phyloP scores from a whole-genome alignment of 441 rosid genomes.

The Manihot esculenta region DNA sequence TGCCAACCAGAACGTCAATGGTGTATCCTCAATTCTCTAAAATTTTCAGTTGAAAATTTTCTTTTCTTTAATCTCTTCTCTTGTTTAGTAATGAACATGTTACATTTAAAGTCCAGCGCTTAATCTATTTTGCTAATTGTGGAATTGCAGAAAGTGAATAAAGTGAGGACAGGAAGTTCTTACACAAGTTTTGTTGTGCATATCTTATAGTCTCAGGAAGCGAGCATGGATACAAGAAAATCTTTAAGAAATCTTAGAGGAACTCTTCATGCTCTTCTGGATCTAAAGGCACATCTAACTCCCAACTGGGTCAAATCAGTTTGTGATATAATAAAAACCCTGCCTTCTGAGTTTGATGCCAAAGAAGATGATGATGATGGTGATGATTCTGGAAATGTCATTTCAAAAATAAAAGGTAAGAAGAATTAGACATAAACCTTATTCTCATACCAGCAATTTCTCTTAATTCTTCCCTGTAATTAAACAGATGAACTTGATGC shows the following conservation, averaged over 20 bases:
- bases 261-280: slow-evolving; percentile 67
- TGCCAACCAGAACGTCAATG: neutral
- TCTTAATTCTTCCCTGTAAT: neutral
- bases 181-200: neutral
- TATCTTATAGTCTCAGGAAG: neutral
- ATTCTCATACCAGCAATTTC: neutral
- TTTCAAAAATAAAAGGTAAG: slow-evolving; percentile 15
- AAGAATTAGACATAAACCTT: too few relatives aligned
- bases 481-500: slow-evolving; percentile 51
- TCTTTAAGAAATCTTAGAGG: slow-evolving; percentile 43
- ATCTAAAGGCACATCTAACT: slow-evolving; percentile 54
- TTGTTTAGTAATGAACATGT: too few relatives aligned
- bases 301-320: slow-evolving; percentile 66
- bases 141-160: slow-evolving; percentile 4
- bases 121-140: neutral
- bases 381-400: neutral
- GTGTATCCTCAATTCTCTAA: neutral
- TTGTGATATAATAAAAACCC: slow-evolving; percentile 42
- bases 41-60: too few relatives aligned
- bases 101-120: too few relatives aligned
- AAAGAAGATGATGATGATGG: slow-evolving; percentile 30
- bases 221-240: slow-evolving; percentile 33
- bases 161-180: neutral
- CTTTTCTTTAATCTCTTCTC: too few relatives aligned
- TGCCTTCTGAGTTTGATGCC: slow-evolving; percentile 22